Percentiles rank a stretch among this genome's conserved stretches.
Conservation (phyloP, 2,329 filamentous ascomycete species). For the Simplicillium aogashimaense region DNA sequence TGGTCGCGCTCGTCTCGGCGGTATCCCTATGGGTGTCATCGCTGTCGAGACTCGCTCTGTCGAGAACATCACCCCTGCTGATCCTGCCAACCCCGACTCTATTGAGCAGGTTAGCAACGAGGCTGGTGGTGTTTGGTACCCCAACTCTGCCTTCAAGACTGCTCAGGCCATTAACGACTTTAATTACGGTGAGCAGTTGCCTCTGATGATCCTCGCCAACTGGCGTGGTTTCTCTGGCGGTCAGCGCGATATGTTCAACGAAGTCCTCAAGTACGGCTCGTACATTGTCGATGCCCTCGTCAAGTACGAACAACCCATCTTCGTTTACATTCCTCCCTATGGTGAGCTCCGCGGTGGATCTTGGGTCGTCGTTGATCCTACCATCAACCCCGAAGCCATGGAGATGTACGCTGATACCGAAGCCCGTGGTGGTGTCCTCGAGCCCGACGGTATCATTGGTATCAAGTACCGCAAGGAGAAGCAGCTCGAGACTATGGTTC, state of each 20-base stretch:
- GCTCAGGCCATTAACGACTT: conserved; percentile 98
- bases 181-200: conserved; percentile 97
- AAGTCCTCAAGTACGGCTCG: conserved; percentile 98
- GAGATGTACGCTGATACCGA: conserved; percentile 99
- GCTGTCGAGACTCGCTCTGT: conserved; percentile 91
- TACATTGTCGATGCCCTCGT: conserved; percentile 98
- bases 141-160: conserved; percentile 99
- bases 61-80: conserved; percentile 92
- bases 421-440: conserved; percentile 89
- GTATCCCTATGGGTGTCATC: conserved; percentile 97
- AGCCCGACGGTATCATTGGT: conserved; percentile 95
- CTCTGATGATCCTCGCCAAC: conserved; percentile 98
- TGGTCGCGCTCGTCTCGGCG: conserved; percentile 88
- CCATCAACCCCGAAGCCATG: conserved; percentile 94
- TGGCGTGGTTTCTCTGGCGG: conserved; percentile 99
- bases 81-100: conserved; percentile 96
- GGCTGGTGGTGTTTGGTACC: conserved; percentile 98
- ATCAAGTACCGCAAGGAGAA: conserved; percentile 98
- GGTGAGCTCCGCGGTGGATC: conserved; percentile 97
- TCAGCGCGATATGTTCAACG: conserved; percentile 99
- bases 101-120: conserved; percentile 92
- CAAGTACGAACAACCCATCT: conserved; percentile 97
- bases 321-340: conserved; percentile 95
- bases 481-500: conserved; percentile 95
- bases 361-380: conserved; percentile 98